These are phyloP conservation scores for Beauveria pseudobassiana DNA, from an alignment of 2,329 filamentous ascomycete genomes.

Conservation along the genomic window DNA sequence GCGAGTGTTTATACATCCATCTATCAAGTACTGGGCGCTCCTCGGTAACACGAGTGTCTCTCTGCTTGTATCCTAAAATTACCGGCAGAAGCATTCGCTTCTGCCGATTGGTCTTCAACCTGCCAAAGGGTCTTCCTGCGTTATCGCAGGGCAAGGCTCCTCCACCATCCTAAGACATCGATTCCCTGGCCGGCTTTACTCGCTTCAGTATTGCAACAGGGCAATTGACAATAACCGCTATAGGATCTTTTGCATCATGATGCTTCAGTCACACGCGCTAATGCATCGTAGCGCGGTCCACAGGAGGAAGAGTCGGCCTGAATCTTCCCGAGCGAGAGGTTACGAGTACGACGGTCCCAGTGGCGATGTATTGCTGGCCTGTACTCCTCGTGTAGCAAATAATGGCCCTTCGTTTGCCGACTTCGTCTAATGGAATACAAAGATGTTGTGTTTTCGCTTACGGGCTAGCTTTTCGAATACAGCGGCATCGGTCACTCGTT, in stretches of 20 bases:
- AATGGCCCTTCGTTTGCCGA: background rate
- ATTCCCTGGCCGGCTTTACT: background rate
- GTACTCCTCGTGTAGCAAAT: background rate
- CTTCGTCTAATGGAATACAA: background rate
- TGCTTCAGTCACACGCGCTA: constrained; percentile 3
- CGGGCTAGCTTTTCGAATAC: background rate
- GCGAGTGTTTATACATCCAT: background rate
- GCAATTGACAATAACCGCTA: background rate
- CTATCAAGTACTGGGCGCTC: background rate
- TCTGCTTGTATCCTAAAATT: background rate
- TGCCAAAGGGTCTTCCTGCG: background rate
- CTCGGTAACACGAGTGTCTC: background rate
- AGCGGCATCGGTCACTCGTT: background rate
- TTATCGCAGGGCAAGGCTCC: background rate
- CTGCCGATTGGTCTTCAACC: background rate
- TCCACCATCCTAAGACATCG: constrained; percentile 4
- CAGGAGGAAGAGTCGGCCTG: background rate
- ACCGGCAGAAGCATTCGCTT: background rate
- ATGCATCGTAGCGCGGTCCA: background rate
- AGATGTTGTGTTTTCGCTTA: background rate
- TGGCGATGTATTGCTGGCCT: background rate
- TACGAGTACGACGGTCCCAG: background rate
- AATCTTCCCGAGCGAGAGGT: background rate
- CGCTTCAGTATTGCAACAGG: background rate
- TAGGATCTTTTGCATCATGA: background rate